Evolutionary conservation across 1,284 basidiomycete genomes (phyloP).

Genomic region (Neolentinus lepideus): DNA sequence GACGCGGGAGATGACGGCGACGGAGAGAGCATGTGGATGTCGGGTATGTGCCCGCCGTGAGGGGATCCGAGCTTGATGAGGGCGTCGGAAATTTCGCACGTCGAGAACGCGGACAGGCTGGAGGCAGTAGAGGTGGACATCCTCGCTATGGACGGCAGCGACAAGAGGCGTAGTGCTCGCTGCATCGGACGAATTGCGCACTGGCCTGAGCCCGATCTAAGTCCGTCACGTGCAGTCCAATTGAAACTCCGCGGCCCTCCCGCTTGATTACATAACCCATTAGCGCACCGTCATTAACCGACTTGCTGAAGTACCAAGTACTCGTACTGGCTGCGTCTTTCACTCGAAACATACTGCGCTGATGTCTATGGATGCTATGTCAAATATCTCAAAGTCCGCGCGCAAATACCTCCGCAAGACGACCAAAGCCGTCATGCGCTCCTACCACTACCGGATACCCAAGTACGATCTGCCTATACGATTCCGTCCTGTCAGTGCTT

Average conservation of each 20-base stretch:
- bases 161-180: neutral
- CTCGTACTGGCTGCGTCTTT: too few relatives aligned
- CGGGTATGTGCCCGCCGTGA: conserved; percentile 79
- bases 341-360: conserved; percentile 7
- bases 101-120: conserved; percentile 44
- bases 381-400: conserved; percentile 5
- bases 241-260: neutral
- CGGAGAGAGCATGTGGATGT: conserved; percentile 61
- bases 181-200: neutral
- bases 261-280: conserved; percentile 4
- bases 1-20: conserved; percentile 18
- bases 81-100: conserved; percentile 88
- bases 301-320: too few relatives aligned
- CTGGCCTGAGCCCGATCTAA: too few relatives aligned
- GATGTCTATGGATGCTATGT: neutral
- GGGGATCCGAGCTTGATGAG: conserved; percentile 76
- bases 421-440: conserved; percentile 48
- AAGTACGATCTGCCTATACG: conserved; percentile 67
- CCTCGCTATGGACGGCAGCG: neutral
- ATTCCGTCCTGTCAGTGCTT: conserved; percentile 54
- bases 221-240: too few relatives aligned
- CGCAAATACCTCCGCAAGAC: conserved; percentile 26
- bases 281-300: neutral
- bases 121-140: conserved; percentile 16
- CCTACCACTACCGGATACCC: conserved; percentile 46